A percentile compares a stretch with the other conserved stretches of the same genome.
Conservation (phyloP, 192 early-diverging fungal species). For the Rhizophlyctis rosea region DNA sequence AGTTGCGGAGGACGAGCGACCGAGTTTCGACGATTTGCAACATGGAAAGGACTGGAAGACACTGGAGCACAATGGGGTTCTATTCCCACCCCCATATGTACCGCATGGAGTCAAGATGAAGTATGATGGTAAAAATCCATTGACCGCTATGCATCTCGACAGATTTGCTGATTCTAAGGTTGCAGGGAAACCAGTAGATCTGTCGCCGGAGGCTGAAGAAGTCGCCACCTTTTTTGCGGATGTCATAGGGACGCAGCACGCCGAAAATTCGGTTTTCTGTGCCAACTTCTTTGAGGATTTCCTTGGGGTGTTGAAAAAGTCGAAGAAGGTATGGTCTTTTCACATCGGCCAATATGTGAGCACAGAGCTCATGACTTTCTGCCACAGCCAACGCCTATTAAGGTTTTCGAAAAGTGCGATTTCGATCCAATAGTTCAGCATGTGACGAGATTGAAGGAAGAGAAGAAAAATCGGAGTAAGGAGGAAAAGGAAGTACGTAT, state of each 20-base stretch:
- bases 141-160: too few species aligned
- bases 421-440: slow-evolving; percentile 83
- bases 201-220: slow-evolving; percentile 84
- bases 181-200: slow-evolving; percentile 42
- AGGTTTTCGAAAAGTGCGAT: slow-evolving; percentile 79
- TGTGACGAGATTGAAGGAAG: slow-evolving; percentile 71
- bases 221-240: slow-evolving; percentile 93
- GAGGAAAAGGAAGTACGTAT: slow-evolving; percentile 73
- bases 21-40: too few species aligned
- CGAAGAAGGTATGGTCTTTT: slow-evolving; percentile 50
- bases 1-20: slow-evolving; percentile 1
- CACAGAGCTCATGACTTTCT: not conserved
- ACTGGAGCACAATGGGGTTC: slow-evolving; percentile 81
- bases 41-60: too few species aligned
- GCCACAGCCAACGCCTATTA: slow-evolving; percentile 62
- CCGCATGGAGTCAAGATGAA: slow-evolving; percentile 86
- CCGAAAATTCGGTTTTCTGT: slow-evolving; percentile 82
- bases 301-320: slow-evolving; percentile 57
- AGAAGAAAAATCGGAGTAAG: slow-evolving; percentile 81
- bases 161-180: too few species aligned
- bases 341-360: slow-evolving; percentile 1
- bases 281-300: slow-evolving; percentile 95
- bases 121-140: slow-evolving; percentile 63
- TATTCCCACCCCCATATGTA: slow-evolving; percentile 87
- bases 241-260: slow-evolving; percentile 79